phyloP scores from a whole-genome alignment of 495 filamentous ascomycete species.

The Xylaria venustula region DNA sequence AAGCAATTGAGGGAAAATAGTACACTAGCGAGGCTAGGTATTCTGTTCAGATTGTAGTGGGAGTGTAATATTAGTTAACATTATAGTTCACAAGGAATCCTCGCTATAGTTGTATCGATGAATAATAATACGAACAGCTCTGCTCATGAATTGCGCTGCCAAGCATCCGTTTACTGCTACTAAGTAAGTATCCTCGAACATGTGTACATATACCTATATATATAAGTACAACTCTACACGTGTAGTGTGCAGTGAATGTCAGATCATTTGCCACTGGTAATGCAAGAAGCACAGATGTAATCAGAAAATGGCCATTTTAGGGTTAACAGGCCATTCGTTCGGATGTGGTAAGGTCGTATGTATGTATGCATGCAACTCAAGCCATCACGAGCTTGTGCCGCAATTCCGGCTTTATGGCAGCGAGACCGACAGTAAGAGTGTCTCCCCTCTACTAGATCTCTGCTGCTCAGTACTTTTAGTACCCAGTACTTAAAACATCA shows the following conservation, averaged over 20 bases:
- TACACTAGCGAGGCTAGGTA: too few species aligned
- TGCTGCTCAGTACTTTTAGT: too few species aligned
- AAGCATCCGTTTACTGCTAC: neutral
- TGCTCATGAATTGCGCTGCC: too few species aligned
- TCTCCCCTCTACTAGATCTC: too few species aligned
- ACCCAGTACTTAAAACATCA: too few species aligned
- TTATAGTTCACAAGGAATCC: neutral
- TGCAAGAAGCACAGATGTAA: neutral
- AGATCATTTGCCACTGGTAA: neutral
- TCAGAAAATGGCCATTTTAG: neutral
- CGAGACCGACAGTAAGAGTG: neutral
- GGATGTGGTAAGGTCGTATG: neutral
- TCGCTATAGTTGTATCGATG: neutral
- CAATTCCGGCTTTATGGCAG: neutral
- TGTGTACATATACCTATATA: too few species aligned
- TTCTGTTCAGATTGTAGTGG: too few species aligned
- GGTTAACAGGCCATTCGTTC: neutral
- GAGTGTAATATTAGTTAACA: too few species aligned
- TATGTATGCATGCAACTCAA: neutral
- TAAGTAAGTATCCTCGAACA: too few species aligned
- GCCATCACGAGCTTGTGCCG: neutral
- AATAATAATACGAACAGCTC: constrained; percentile 4
- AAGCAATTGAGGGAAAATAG: neutral
- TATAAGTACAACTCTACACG: too few species aligned
- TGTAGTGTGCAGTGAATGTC: too few species aligned